Conservation (phyloP, 768 basidiomycete genomes). For the Boletus barrowsii region DNA sequence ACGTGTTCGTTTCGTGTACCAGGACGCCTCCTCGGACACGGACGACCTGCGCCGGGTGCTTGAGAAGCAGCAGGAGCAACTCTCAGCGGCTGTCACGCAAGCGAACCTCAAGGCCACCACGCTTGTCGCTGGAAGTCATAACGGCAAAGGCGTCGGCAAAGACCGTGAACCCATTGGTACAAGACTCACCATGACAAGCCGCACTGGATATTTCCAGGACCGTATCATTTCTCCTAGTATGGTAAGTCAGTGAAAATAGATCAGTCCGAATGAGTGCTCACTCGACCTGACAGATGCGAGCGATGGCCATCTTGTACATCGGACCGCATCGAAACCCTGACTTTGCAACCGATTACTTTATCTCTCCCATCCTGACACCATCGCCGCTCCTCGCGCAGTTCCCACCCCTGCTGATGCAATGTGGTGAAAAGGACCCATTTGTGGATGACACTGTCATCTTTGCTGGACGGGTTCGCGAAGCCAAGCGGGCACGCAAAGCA, state of each 20-base stretch:
- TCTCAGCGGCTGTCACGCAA: constrained; percentile 49
- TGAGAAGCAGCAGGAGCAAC: constrained; percentile 50
- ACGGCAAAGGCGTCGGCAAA: constrained; percentile 30
- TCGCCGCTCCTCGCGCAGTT: constrained; percentile 82
- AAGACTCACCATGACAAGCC: constrained; percentile 90
- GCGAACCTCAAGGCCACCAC: constrained; percentile 46
- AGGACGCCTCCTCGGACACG: constrained; percentile 12
- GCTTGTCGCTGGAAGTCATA: constrained; percentile 33
- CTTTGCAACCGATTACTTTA: constrained; percentile 91
- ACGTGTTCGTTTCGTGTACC: constrained; percentile 62
- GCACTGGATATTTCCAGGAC: constrained; percentile 92
- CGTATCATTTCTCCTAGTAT: constrained; percentile 92
- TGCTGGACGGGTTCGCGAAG: constrained; percentile 90
- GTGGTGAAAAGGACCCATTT: constrained; percentile 93
- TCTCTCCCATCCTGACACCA: constrained; percentile 93
- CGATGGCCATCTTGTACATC: constrained; percentile 97
- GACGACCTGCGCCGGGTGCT: constrained; percentile 23
- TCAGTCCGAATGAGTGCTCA: constrained; percentile 8
- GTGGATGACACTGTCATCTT: constrained; percentile 98
- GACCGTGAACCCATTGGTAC: constrained; percentile 72
- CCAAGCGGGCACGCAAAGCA: constrained; percentile 78
- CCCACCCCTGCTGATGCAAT: constrained; percentile 90
- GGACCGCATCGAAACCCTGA: constrained; percentile 93
- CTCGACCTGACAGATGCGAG: constrained; percentile 83
- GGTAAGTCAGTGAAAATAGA: constrained; percentile 50